A percentile compares a stretch with the other conserved stretches of the same genome.
These are phyloP conservation scores for Huntiella savannae DNA, from an alignment of 2,329 filamentous ascomycete species.

Conservation along the genomic window DNA sequence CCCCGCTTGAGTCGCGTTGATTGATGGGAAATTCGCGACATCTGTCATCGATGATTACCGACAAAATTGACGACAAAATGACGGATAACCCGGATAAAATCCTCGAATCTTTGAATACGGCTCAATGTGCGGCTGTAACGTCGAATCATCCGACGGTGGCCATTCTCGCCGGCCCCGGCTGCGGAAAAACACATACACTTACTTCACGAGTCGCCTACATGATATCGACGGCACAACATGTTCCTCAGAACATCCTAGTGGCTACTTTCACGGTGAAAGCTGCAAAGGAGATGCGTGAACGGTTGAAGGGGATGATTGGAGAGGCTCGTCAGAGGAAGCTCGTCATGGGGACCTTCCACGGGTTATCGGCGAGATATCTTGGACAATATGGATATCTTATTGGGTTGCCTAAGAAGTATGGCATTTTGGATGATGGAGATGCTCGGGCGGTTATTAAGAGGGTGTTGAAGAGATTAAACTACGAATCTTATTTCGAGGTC, in stretches of 20 bases:
- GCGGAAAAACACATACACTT: constrained; percentile 87
- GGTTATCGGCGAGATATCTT: constrained; percentile 71
- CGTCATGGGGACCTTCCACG: constrained; percentile 86
- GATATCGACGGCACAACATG: constrained; percentile 49
- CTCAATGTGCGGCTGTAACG: constrained; percentile 36
- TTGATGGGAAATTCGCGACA: too few species aligned
- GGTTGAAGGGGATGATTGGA: constrained; percentile 67
- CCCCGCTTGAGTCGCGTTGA: too few species aligned
- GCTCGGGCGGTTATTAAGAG: constrained; percentile 61
- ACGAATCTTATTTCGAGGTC: constrained; percentile 43
- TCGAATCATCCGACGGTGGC: constrained; percentile 37
- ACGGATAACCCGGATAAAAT: constrained; percentile 13
- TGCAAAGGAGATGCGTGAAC: constrained; percentile 77
- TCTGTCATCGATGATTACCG: too few species aligned
- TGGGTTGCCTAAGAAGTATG: constrained; percentile 65
- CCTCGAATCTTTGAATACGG: constrained; percentile 32
- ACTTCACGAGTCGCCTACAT: constrained; percentile 85
- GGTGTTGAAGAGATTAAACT: constrained; percentile 56
- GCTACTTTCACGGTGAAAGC: constrained; percentile 97
- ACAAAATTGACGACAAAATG: too few species aligned
- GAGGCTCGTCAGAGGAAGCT: constrained; percentile 55
- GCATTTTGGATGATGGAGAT: constrained; percentile 74
- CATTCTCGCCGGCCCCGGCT: constrained; percentile 48
- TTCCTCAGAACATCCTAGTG: constrained; percentile 76
- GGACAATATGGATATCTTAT: constrained; percentile 69